Evolutionary conservation across 2,329 filamentous ascomycete genomes (phyloP).

Genomic region (Didymellaceae sp.): DNA sequence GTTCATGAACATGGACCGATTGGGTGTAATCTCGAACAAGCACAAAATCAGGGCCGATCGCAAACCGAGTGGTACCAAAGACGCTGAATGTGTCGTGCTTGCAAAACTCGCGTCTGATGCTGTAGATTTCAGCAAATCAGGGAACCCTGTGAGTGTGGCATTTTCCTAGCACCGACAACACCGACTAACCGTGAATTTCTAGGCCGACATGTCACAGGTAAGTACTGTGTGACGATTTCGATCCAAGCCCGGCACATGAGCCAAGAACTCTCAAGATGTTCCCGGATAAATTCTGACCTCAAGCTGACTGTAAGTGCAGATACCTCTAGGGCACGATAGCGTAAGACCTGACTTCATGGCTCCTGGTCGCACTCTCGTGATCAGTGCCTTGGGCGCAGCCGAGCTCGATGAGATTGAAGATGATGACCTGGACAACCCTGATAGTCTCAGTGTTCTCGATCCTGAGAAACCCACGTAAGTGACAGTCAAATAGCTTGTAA

Average conservation of each 20-base stretch:
- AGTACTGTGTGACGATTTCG: not conserved
- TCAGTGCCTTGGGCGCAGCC: conserved; percentile 43
- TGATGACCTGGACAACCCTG: conserved; percentile 48
- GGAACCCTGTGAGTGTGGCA: conserved; percentile 21
- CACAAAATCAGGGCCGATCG: conserved; percentile 53
- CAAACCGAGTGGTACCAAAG: conserved; percentile 33
- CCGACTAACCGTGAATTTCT: not conserved
- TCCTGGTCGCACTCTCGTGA: conserved; percentile 48
- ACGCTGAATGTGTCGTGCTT: conserved; percentile 45
- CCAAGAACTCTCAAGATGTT: too few species aligned
- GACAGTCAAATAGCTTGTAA: not conserved
- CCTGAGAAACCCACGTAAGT: conserved; percentile 48
- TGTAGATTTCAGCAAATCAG: conserved; percentile 42
- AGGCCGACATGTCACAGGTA: conserved; percentile 17
- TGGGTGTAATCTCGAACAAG: conserved; percentile 51
- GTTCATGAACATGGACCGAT: conserved; percentile 51
- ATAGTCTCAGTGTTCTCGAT: conserved; percentile 48
- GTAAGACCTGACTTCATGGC: conserved; percentile 62
- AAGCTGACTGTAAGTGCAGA: conserved; percentile 1
- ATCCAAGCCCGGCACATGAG: too few species aligned
- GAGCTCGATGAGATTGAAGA: conserved; percentile 31
- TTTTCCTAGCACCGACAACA: not conserved
- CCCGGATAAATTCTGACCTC: not conserved
- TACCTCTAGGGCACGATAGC: conserved; percentile 25
- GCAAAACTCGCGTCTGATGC: conserved; percentile 48